Percentiles rank a stretch among this genome's conserved stretches.
phyloP scores from a whole-genome alignment of 768 basidiomycete species.

The Cystobasidium onofrii region DNA sequence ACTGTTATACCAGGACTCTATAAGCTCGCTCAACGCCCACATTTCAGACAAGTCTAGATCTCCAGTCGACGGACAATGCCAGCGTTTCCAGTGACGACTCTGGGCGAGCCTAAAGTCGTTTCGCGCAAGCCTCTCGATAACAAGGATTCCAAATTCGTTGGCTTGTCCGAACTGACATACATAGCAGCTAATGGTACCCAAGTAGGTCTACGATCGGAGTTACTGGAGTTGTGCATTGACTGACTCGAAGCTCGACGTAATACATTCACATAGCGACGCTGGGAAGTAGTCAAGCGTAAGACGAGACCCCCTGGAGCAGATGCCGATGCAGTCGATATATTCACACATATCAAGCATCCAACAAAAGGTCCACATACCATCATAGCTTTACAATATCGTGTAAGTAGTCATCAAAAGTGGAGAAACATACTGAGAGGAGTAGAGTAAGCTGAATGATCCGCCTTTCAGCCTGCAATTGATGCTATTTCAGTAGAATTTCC shows the following conservation, averaged over 20 bases:
- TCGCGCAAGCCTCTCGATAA: background rate
- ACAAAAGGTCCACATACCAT: constrained; percentile 1
- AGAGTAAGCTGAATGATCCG: constrained; percentile 58
- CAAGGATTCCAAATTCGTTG: constrained; percentile 22
- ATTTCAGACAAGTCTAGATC: no score
- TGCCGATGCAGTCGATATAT: constrained; percentile 30
- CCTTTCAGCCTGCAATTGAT: constrained; percentile 61
- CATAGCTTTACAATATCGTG: constrained; percentile 23
- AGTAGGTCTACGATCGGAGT: background rate
- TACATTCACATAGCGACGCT: constrained; percentile 7
- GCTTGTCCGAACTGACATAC: constrained; percentile 16
- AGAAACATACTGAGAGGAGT: background rate
- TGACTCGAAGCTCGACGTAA: no score
- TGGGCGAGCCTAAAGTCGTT: constrained; percentile 6
- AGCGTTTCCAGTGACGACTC: constrained; percentile 19
- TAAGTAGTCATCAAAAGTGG: background rate
- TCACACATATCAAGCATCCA: constrained; percentile 18
- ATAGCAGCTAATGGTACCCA: constrained; percentile 15
- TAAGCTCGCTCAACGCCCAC: no score
- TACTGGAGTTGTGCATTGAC: background rate
- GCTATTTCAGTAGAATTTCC: constrained; percentile 52
- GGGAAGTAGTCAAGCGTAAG: constrained; percentile 27
- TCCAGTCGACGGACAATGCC: background rate
- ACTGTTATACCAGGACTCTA: no score
- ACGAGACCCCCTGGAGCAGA: constrained; percentile 1